Conservation (phyloP, 75 land plant species). For the Sequoia sempervirens region DNA sequence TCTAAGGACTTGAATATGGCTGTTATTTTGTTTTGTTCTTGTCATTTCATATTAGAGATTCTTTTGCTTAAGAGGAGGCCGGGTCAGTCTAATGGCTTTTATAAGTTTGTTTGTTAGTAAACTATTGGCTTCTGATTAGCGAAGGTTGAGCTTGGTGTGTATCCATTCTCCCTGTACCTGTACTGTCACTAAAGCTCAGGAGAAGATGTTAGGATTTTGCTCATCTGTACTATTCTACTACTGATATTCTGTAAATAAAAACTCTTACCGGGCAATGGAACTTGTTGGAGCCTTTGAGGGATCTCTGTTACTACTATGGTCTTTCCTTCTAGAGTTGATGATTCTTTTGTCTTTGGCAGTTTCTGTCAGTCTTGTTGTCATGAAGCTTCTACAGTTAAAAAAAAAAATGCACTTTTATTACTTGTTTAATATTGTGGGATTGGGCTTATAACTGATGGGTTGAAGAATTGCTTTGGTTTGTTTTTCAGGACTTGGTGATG, state of each 20-base stretch:
- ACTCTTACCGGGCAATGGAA: neutral
- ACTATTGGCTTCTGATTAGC: neutral
- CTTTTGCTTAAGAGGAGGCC: neutral
- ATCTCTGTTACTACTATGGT: neutral
- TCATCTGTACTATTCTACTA: neutral
- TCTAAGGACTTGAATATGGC: neutral
- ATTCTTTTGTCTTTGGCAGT: neutral
- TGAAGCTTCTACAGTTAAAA: neutral
- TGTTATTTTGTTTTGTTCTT: neutral
- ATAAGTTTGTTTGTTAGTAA: neutral
- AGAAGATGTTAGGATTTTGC: neutral
- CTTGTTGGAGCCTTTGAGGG: neutral
- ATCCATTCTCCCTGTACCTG: neutral
- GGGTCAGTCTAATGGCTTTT: neutral
- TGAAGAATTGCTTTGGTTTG: neutral
- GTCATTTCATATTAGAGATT: neutral
- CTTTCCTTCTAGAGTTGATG: neutral
- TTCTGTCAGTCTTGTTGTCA: neutral
- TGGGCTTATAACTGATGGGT: neutral
- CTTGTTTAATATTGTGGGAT: neutral
- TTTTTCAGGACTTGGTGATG: neutral
- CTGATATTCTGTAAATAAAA: no score
- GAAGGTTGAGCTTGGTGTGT: neutral
- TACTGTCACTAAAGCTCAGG: neutral
- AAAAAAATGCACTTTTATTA: neutral